These are phyloP conservation scores for Rhodotorula sp. DNA, from an alignment of 1,284 basidiomycete genomes.

Conservation along the genomic window DNA sequence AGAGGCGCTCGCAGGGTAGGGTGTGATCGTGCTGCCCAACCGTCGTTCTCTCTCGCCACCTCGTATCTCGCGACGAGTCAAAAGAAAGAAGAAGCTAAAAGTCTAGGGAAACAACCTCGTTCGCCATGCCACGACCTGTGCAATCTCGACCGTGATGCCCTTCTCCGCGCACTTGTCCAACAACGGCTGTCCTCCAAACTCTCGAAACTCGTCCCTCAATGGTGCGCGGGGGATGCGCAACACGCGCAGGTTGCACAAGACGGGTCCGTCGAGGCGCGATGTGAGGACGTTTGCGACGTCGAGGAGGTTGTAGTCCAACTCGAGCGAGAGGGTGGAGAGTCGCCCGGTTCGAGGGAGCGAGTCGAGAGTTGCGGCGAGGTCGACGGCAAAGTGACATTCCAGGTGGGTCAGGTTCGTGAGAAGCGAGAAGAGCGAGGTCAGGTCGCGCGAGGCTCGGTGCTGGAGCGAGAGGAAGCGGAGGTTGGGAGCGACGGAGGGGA, in stretches of 20 bases:
- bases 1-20: too few species aligned
- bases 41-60: neutral
- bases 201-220: constrained; percentile 2
- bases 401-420: constrained; percentile 5
- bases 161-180: constrained; percentile 9
- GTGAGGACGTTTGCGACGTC: constrained; percentile 9
- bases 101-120: constrained; percentile 7
- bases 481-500: constrained; percentile 21
- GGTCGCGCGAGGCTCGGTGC: constrained; percentile 15
- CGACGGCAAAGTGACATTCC: constrained; percentile 22
- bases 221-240: constrained; percentile 23
- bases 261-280: neutral
- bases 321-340: constrained; percentile 9
- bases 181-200: constrained; percentile 13
- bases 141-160: constrained; percentile 8
- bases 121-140: constrained; percentile 22
- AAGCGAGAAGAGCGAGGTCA: neutral
- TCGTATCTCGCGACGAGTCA: too few species aligned
- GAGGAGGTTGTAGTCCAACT: constrained; percentile 28
- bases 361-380: constrained; percentile 14
- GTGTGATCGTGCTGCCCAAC: too few species aligned
- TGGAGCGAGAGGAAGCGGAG: constrained; percentile 23
- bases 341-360: neutral
- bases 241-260: neutral
- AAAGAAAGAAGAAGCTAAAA: too few species aligned